Evolutionary conservation across 108 stramenopile species (phyloP).

Genomic region (Ochromonas danica): DNA sequence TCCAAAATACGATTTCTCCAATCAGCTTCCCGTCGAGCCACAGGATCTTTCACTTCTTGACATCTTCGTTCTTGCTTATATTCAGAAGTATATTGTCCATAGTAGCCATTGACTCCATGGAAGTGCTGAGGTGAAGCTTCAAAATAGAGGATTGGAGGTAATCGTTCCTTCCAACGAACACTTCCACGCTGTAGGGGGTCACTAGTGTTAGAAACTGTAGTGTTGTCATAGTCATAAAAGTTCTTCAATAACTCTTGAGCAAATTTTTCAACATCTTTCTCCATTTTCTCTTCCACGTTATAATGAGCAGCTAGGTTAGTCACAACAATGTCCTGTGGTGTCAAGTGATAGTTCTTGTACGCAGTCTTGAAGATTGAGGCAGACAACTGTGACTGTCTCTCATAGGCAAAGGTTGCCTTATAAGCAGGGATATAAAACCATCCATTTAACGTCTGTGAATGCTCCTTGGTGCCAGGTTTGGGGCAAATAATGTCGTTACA

Average conservation of each 20-base stretch:
- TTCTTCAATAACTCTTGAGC: not conserved
- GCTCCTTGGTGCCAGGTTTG: not conserved
- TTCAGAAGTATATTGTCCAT: not conserved
- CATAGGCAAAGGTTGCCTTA: not conserved
- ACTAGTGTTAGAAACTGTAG: too few species aligned
- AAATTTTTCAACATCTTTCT: not conserved
- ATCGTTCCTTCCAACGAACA: too few species aligned
- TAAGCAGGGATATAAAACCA: not conserved
- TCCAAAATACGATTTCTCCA: constrained; percentile 6
- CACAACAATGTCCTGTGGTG: not conserved
- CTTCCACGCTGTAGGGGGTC: too few species aligned
- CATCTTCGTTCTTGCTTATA: not conserved
- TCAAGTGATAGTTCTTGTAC: too few species aligned
- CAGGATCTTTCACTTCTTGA: not conserved
- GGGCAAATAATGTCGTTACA: not conserved
- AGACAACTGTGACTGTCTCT: not conserved
- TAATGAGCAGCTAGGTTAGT: not conserved
- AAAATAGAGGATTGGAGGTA: not conserved
- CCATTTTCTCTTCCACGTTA: not conserved
- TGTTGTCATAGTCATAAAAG: not conserved
- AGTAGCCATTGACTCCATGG: not conserved
- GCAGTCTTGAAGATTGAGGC: not conserved
- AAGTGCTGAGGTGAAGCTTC: constrained; percentile 3
- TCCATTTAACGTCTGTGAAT: not conserved
- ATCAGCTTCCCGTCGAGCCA: not conserved